Percentiles rank a stretch among this genome's conserved stretches.
phyloP scores from a whole-genome alignment of 306 rosid species.

The Cucumis melo region DNA sequence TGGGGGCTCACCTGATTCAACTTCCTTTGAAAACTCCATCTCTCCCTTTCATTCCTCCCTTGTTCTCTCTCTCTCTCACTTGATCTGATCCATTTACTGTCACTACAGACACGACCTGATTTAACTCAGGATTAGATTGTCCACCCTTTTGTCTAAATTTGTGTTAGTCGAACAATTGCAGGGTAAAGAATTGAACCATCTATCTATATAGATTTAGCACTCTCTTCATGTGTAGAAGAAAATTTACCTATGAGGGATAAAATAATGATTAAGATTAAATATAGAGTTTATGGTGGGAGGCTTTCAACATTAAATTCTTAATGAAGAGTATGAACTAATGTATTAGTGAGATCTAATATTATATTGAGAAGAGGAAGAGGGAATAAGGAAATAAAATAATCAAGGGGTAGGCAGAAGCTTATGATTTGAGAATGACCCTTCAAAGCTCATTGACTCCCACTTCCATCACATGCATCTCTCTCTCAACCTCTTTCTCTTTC shows the following conservation, averaged over 20 bases:
- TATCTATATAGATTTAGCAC: no score
- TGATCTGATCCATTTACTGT: background rate
- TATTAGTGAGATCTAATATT: background rate
- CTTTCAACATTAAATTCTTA: background rate
- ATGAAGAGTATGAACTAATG: background rate
- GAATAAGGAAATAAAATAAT: slow-evolving; percentile 1
- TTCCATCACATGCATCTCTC: slow-evolving; percentile 29
- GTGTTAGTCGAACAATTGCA: no score
- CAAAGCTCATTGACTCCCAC: slow-evolving; percentile 22
- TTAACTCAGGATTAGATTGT: background rate
- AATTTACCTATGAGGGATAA: background rate
- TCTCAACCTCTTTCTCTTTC: background rate
- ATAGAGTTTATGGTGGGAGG: background rate
- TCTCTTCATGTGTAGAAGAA: background rate
- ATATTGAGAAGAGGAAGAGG: slow-evolving; percentile 6
- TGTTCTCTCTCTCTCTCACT: background rate
- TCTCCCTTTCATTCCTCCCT: slow-evolving; percentile 4
- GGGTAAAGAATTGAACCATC: no score
- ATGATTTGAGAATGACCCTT: slow-evolving; percentile 25
- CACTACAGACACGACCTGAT: background rate
- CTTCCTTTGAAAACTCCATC: background rate
- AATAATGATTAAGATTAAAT: background rate
- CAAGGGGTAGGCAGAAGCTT: slow-evolving; percentile 4
- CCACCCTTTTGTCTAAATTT: background rate
- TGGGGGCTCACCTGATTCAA: background rate